Evolutionary conservation across 306 rosid species (phyloP), one percentile per base, ranked within the genome.

Genomic region (Betula pendula): DNA sequence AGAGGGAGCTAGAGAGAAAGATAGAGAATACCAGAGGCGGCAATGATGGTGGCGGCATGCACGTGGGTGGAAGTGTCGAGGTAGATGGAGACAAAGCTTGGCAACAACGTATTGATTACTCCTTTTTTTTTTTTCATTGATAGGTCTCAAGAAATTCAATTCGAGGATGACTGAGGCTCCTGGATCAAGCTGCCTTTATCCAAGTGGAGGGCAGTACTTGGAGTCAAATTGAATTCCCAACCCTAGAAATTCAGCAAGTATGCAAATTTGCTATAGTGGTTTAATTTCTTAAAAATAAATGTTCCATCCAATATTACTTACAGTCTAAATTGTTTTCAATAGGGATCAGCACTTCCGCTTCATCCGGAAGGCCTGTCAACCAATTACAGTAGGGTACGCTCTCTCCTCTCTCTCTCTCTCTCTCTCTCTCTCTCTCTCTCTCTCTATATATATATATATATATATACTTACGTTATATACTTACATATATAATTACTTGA

Each of bases 101-200:
- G n/a, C n/a, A n/a, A n/a, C n/a, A n/a, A n/a, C n/a, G 3, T 31
- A 1, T 31, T 31, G 35, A 31, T 31, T 31, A 31, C 35, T n/a
- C 35, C 1, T 4, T 2, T 31, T 4, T 31, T 4, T 31, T 31
- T 31, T 43, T 13, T 19, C n/a, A 22, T 1, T 71, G 24, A 20
- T 68, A 80, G 83, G 68, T 15, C 75, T 2, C 83, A 55, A 42
- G 83, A 74, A 52, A 68, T 80, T 66, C 79, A 66, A 44, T 55
- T 58, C 74, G 53, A 70, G 78, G 50, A 27, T 77, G 27, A 45
- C 20, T 55, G 79, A 52, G 22, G 51, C 44, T 53, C 19, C 9
- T 27, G 83, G 71, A 53, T 40, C 45, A 65, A 50, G 42, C 13
- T 6, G 11, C 27, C 67, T 73, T 19, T 63, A 43, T 56, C 56